A percentile compares a stretch with the other conserved stretches of the same genome.
Conservation (phyloP, 192 early-diverging fungal species). For the Podila epigama region DNA sequence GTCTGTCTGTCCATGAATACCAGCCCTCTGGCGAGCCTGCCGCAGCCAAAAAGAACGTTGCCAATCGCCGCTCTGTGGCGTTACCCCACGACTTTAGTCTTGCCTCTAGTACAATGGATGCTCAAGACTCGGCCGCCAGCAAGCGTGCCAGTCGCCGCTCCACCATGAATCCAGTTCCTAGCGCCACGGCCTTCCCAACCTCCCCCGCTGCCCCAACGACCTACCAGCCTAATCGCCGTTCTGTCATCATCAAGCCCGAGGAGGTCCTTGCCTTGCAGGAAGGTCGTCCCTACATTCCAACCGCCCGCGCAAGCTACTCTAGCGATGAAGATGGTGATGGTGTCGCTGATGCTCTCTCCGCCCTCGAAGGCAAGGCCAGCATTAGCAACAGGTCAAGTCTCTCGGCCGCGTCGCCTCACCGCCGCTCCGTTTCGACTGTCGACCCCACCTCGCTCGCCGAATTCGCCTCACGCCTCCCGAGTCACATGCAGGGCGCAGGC, state of each 20-base stretch:
- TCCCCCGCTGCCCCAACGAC: neutral
- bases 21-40: neutral
- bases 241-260: constrained; percentile 33
- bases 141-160: constrained; percentile 1
- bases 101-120: neutral
- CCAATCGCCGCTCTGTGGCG: constrained; percentile 25
- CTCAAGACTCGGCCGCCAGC: neutral
- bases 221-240: constrained; percentile 36
- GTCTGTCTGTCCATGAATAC: too few relatives aligned
- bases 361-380: constrained; percentile 35
- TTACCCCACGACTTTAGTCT: constrained; percentile 11
- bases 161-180: neutral
- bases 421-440: constrained; percentile 13
- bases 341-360: constrained; percentile 28
- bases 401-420: constrained; percentile 2
- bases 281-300: constrained; percentile 16
- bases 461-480: constrained; percentile 30
- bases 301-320: neutral
- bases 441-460: constrained; percentile 30
- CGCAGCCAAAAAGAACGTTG: constrained; percentile 2
- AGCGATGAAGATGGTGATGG: constrained; percentile 31
- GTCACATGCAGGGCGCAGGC: constrained; percentile 17
- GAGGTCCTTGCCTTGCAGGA: constrained; percentile 41
- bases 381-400: constrained; percentile 43
- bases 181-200: neutral